Base-by-base conservation (phyloP, 225 moss, liverwort and hornwort genomes). In the Lunularia cruciata region DNA sequence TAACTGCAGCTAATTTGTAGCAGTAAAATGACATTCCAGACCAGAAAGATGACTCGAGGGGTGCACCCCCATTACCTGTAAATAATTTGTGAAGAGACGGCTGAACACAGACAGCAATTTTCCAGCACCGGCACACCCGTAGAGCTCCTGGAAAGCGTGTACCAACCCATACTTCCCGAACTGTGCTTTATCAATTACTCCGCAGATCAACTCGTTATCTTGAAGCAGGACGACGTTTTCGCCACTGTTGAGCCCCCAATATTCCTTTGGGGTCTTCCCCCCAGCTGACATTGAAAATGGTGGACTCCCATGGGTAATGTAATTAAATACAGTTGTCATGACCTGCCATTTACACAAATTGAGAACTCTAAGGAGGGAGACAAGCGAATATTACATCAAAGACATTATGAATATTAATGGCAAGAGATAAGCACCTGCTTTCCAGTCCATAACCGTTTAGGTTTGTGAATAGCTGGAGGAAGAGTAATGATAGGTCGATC, bases 111-210 rank as follows among this genome's bases (percentile, higher is more conserved):
- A 98, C 57, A 98, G 75, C 57, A 98, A 67, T 71, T 80, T 86
- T 45, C 96, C 96, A 31, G 96, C 92, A 80, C 84, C 82, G 48
- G 73, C 77, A 70, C 86, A 88, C 63, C 93, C 96, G 76, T 98
- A 98, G 5, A 98, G 83, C 69, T 98, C 96, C 73, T 98, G 96
- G 68, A 98, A 91, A 37, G 90, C 88, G 69, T 98, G 96, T 4
- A 98, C 93, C 0, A 93, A 81, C 13, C 96, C 96, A 28, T 89
- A 98, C 75, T 93, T 90, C 58, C 96, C 96, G 77, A 98, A 98
- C 69, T 98, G 96, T 25, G 90, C 93, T 65, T 98, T 98, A 72
- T 98, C 96, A 63, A 98, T 81, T 25, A 93, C 93, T 65, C 96
- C 96, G 67, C 89, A 93, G 48, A 98, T 83, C 76, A 98, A 81